These are phyloP conservation scores for Metschnikowia koreensis DNA, from an alignment of 805 yeast species.

Conservation along the genomic window DNA sequence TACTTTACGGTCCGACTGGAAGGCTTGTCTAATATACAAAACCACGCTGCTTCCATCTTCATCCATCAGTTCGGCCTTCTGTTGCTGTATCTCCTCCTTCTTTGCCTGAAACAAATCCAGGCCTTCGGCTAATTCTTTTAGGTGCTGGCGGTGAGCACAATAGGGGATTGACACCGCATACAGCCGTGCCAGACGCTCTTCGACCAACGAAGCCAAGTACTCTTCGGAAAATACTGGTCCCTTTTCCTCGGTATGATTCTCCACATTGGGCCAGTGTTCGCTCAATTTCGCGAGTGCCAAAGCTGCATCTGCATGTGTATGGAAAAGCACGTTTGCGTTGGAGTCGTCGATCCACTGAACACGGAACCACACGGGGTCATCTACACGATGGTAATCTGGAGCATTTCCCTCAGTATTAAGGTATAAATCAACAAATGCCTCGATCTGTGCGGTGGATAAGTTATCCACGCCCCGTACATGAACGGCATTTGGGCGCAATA, in stretches of 20 bases:
- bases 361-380: slow-evolving; percentile 36
- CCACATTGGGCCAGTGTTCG: slow-evolving; percentile 16
- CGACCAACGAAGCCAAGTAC: slow-evolving; percentile 26
- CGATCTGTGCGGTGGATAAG: slow-evolving; percentile 58
- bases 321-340: slow-evolving; percentile 54
- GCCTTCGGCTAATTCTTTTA: slow-evolving; percentile 10
- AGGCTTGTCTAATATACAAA: slow-evolving; percentile 49
- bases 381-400: slow-evolving; percentile 3
- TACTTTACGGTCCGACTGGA: slow-evolving; percentile 54
- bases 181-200: slow-evolving; percentile 42
- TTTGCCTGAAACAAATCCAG: slow-evolving; percentile 14
- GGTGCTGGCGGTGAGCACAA: slow-evolving; percentile 26
- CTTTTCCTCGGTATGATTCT: slow-evolving; percentile 1
- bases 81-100: slow-evolving; percentile 14
- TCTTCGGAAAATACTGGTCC: slow-evolving; percentile 15
- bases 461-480: slow-evolving; percentile 61
- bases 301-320: slow-evolving; percentile 39
- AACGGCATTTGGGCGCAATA: slow-evolving; percentile 47
- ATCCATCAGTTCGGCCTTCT: slow-evolving; percentile 27
- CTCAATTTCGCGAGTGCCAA: slow-evolving; percentile 38
- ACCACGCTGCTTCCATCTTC: slow-evolving; percentile 38
- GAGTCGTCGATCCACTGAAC: slow-evolving; percentile 70
- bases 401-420: slow-evolving; percentile 29
- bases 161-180: slow-evolving; percentile 37
- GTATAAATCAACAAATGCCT: slow-evolving; percentile 50